Evolutionary conservation across 129 eudicot species (phyloP).

Genomic region (Tagetes patula): DNA sequence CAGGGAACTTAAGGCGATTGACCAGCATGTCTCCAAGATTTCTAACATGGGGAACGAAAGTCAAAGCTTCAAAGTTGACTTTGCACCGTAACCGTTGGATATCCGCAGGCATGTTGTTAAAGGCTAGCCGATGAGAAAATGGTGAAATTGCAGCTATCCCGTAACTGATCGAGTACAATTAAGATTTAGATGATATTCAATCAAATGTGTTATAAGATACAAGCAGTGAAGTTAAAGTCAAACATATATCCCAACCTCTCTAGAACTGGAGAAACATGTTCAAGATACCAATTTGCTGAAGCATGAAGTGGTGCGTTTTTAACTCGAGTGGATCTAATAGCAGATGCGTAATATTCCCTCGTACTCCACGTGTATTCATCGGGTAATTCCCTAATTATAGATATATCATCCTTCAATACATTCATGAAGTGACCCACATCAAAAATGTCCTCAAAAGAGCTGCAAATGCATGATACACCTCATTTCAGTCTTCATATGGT

Average conservation of each 20-base stretch:
- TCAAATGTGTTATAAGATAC: background rate
- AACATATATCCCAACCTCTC: slow-evolving; percentile 58
- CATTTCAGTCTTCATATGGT: background rate
- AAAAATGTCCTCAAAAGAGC: slow-evolving; percentile 82
- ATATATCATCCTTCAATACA: slow-evolving; percentile 69
- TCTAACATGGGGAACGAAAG: slow-evolving; percentile 72
- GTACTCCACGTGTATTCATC: slow-evolving; percentile 94
- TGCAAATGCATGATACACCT: slow-evolving; percentile 32
- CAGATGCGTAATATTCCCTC: slow-evolving; percentile 81
- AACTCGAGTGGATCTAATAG: slow-evolving; percentile 80
- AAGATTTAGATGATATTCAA: background rate
- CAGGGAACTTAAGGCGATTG: slow-evolving; percentile 64
- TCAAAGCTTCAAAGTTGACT: slow-evolving; percentile 82
- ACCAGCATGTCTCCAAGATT: slow-evolving; percentile 80
- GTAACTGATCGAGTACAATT: slow-evolving; percentile 46
- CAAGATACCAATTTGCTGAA: slow-evolving; percentile 85
- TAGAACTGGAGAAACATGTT: slow-evolving; percentile 68
- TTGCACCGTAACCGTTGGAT: slow-evolving; percentile 87
- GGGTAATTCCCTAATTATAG: slow-evolving; percentile 74
- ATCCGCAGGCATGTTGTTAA: slow-evolving; percentile 79
- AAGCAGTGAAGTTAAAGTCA: background rate
- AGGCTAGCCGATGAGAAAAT: slow-evolving; percentile 92
- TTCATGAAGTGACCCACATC: slow-evolving; percentile 88
- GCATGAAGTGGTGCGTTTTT: slow-evolving; percentile 97
- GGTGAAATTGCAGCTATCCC: slow-evolving; percentile 98